Conservation (phyloP, 306 rosid genomes). For the Cucumis hystrix region DNA sequence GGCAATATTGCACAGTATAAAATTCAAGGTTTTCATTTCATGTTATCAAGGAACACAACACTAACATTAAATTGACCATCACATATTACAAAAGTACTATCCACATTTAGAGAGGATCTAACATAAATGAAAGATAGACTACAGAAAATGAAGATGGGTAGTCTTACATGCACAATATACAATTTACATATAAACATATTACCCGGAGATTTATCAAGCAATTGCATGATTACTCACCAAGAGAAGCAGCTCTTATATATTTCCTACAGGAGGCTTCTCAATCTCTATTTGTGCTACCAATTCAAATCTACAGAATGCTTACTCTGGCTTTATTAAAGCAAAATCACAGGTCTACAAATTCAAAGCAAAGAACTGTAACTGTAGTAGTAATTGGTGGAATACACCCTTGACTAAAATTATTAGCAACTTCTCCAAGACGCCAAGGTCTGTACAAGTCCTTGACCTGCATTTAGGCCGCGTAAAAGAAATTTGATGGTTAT, state of each 20-base stretch:
- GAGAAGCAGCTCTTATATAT: slow-evolving; percentile 41
- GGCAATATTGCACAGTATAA: neutral
- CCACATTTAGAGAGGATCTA: neutral
- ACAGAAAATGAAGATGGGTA: neutral
- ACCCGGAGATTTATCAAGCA: slow-evolving; percentile 7
- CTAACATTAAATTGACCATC: neutral
- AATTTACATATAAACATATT: neutral
- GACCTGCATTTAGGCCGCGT: slow-evolving; percentile 3
- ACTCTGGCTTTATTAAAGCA: slow-evolving; percentile 42
- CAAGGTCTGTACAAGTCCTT: slow-evolving; percentile 9
- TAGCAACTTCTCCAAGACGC: slow-evolving; percentile 8
- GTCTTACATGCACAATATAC: neutral
- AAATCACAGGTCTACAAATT: slow-evolving; percentile 33
- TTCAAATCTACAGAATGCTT: slow-evolving; percentile 36
- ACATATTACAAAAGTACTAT: neutral
- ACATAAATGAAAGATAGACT: neutral
- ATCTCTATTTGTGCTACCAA: slow-evolving; percentile 40
- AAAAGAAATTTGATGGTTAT: slow-evolving; percentile 6
- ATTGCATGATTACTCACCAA: slow-evolving; percentile 51
- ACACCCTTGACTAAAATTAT: slow-evolving; percentile 5
- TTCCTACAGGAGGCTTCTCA: slow-evolving; percentile 58
- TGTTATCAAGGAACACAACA: neutral
- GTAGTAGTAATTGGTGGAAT: slow-evolving; percentile 10
- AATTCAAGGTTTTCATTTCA: neutral
- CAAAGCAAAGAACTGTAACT: slow-evolving; percentile 11